Base-by-base conservation (phyloP, 495 filamentous ascomycete species). In the Aspergillus taichungensis region DNA sequence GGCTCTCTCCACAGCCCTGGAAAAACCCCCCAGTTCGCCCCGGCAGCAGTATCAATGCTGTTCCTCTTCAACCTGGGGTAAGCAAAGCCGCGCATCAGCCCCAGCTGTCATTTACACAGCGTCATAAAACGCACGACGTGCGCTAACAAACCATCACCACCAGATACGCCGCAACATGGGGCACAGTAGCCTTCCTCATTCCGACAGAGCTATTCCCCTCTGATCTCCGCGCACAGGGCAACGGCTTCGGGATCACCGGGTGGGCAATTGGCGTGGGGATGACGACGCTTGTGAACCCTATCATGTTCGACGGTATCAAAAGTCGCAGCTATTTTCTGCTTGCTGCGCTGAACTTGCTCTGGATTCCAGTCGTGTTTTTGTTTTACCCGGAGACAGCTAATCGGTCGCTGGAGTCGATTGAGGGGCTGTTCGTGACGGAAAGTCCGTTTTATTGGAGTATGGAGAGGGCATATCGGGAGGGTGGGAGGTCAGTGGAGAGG, bases 371-470 rank as follows among this genome's bases (percentile, higher is more conserved):
- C 13, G 63, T 75, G 24, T 76, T 67, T 39, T 61, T 74, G 49
- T 72, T 82, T 57, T 80, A 75, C 51, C 78, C 78, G 0, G 78
- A 82, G 56, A 80, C 77, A 4, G 62, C 69, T 1, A 72, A 74
- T 37, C 69, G 76, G 6, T 72, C 64, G n/a, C 59, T 82, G 7
- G 78, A 80, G 46, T 75, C 76, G n/a, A 79, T 78, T 51, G 71
- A 79, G 14, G 63, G 67, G 4, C 65, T 80, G 30, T 80, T 82
- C 44, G 60, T 61, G 1, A 64, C 56, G 1, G 24, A 52, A 0
- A 66, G 58, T 42, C 62, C 62, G 10, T 69, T 67, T 36, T 47
- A 53, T 34, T 69, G 63, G 63, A 55, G 61, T 11, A 69, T 69
- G 63, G 62, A 69, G 34, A 46, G 57, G 13, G 63, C 61, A 12